phyloP scores from a whole-genome alignment of 192 early-diverging fungal genomes.

The Coemansia sp. region DNA sequence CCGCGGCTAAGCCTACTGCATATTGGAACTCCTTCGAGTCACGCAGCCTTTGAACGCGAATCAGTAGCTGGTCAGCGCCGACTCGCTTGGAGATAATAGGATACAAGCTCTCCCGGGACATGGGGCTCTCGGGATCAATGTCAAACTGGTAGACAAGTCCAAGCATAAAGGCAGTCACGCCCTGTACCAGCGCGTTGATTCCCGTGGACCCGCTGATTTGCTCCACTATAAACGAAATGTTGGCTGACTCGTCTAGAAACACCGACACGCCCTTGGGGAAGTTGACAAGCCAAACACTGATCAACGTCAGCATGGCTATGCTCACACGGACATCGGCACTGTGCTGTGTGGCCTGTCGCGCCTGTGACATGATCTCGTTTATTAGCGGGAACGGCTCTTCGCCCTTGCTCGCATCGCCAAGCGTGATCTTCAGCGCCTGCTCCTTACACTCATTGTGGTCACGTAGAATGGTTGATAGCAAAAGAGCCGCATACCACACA shows the following conservation, averaged over 20 bases:
- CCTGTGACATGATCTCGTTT: slow-evolving; percentile 78
- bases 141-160: slow-evolving; percentile 90
- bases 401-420: slow-evolving; percentile 72
- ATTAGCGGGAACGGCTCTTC: slow-evolving; percentile 86
- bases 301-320: slow-evolving; percentile 76
- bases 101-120: slow-evolving; percentile 72
- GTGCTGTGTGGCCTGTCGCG: slow-evolving; percentile 62
- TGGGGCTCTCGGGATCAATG: slow-evolving; percentile 72
- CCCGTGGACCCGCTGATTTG: slow-evolving; percentile 86
- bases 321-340: slow-evolving; percentile 68
- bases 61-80: slow-evolving; percentile 82
- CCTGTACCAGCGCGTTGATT: slow-evolving; percentile 85
- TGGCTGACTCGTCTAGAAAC: slow-evolving; percentile 85
- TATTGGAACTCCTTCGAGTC: slow-evolving; percentile 83
- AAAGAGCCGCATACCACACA: slow-evolving; percentile 84
- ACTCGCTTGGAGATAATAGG: slow-evolving; percentile 84
- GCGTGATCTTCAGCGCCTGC: slow-evolving; percentile 69
- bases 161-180: slow-evolving; percentile 83
- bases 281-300: slow-evolving; percentile 84
- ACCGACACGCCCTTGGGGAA: slow-evolving; percentile 77
- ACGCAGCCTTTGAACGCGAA: slow-evolving; percentile 79
- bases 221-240: slow-evolving; percentile 91
- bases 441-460: slow-evolving; percentile 78
- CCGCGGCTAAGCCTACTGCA: slow-evolving; percentile 63
- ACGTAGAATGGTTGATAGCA: slow-evolving; percentile 78